Percentiles rank a stretch among this genome's conserved stretches.
Evolutionary conservation across 192 early-diverging fungal species (phyloP).

Genomic region (Mortierella claussenii): DNA sequence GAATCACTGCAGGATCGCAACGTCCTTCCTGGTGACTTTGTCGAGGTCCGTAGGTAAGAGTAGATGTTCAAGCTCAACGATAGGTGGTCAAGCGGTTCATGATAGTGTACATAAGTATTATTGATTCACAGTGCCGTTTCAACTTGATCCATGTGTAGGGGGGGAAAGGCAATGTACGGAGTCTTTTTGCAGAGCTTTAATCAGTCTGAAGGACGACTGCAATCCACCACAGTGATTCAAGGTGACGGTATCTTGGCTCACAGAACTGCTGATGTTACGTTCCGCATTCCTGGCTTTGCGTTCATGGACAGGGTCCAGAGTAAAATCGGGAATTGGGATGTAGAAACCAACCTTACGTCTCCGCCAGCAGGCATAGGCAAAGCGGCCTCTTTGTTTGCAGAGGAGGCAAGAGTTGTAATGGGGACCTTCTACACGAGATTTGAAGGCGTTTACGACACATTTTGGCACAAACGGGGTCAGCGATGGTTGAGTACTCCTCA

Average conservation of each 20-base stretch:
- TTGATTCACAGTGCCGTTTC: too few relatives aligned
- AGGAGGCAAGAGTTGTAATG: constrained; percentile 46
- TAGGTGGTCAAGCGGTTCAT: too few relatives aligned
- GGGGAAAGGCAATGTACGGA: constrained; percentile 7
- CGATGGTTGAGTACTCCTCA: constrained; percentile 23
- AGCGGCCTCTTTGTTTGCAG: constrained; percentile 31
- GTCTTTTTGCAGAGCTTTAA: constrained; percentile 32
- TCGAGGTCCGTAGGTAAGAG: constrained; percentile 41
- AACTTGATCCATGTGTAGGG: too few relatives aligned
- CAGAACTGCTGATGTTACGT: constrained; percentile 58
- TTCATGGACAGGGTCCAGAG: constrained; percentile 7
- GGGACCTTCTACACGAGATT: constrained; percentile 48
- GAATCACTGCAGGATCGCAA: constrained; percentile 30
- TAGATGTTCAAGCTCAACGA: too few relatives aligned
- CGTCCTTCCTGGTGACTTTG: constrained; percentile 43
- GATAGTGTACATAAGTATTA: too few relatives aligned
- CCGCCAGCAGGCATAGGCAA: constrained; percentile 12
- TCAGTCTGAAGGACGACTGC: constrained; percentile 32
- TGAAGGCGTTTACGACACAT: constrained; percentile 45
- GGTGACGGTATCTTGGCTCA: constrained; percentile 26
- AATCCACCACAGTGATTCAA: constrained; percentile 19
- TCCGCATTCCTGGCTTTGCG: constrained; percentile 53
- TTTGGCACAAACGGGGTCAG: constrained; percentile 38
- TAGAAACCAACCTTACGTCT: constrained; percentile 6
- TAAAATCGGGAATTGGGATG: constrained; percentile 14